phyloP scores from a whole-genome alignment of 805 yeast genomes.

The Zygoascus bituminiphila region DNA sequence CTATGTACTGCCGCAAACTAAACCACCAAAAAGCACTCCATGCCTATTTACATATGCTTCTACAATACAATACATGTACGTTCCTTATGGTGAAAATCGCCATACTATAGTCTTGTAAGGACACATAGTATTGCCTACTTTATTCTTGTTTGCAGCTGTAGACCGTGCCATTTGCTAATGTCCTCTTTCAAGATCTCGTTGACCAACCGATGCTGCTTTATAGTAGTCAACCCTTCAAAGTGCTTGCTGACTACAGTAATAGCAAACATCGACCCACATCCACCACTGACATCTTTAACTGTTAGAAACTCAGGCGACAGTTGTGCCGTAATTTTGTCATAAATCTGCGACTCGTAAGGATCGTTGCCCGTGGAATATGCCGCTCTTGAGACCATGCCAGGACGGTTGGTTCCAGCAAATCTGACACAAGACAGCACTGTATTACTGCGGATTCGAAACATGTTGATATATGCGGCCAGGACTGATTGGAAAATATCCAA shows the following conservation, averaged over 20 bases:
- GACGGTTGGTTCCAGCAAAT: too few relatives aligned
- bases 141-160: constrained; percentile 67
- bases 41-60: background rate
- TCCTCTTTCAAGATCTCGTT: constrained; percentile 77
- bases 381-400: background rate
- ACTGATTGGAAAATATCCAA: too few relatives aligned
- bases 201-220: constrained; percentile 88
- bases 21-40: background rate
- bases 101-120: too few relatives aligned
- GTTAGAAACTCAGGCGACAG: constrained; percentile 54
- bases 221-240: constrained; percentile 74
- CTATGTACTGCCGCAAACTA: too few relatives aligned
- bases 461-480: too few relatives aligned
- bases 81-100: too few relatives aligned
- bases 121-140: constrained; percentile 27
- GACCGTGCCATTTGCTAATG: constrained; percentile 88
- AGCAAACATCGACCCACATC: constrained; percentile 98
- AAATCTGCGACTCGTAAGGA: constrained; percentile 47
- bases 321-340: constrained; percentile 42
- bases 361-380: background rate
- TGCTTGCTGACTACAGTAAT: constrained; percentile 62
- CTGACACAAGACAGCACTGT: too few relatives aligned
- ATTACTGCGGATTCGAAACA: too few relatives aligned
- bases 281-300: constrained; percentile 84
- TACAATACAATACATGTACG: background rate